These are phyloP conservation scores for Cyclotella sp. DNA, from an alignment of 108 stramenopile species.

Conservation along the genomic window DNA sequence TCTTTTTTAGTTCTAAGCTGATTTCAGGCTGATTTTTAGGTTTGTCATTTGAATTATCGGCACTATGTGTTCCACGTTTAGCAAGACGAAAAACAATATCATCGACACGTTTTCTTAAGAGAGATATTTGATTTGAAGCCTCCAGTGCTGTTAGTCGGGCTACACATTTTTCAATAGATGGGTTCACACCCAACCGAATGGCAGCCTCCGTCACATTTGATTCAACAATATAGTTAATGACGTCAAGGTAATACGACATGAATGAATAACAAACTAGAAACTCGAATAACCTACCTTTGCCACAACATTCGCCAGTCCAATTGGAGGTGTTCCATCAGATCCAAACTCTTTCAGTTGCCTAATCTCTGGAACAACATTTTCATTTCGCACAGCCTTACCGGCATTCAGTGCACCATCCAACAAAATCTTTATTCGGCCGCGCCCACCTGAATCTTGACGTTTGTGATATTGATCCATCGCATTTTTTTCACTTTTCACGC, in stretches of 20 bases:
- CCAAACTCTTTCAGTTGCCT: constrained; percentile 56
- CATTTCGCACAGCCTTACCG: constrained; percentile 76
- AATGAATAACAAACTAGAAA: not conserved
- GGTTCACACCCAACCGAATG: not conserved
- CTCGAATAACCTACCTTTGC: constrained; percentile 29
- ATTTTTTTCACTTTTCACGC: not conserved
- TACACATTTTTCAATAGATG: not conserved
- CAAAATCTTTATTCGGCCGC: constrained; percentile 52
- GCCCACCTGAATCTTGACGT: not conserved
- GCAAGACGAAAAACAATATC: not conserved
- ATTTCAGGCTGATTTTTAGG: not conserved
- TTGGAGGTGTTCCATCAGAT: constrained; percentile 62
- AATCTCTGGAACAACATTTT: constrained; percentile 58
- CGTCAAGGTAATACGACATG: not conserved
- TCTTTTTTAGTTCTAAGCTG: not conserved
- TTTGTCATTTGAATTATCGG: too few species aligned
- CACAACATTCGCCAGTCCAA: constrained; percentile 22
- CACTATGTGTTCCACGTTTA: too few species aligned
- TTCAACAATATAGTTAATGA: not conserved
- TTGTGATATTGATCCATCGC: not conserved
- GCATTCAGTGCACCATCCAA: constrained; percentile 73
- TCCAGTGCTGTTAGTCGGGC: not conserved
- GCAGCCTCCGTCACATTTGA: constrained; percentile 43
- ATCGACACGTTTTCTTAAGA: not conserved
- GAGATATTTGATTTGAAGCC: not conserved